Conservation (phyloP, 129 eudicot genomes). For the Calendula officinalis region DNA sequence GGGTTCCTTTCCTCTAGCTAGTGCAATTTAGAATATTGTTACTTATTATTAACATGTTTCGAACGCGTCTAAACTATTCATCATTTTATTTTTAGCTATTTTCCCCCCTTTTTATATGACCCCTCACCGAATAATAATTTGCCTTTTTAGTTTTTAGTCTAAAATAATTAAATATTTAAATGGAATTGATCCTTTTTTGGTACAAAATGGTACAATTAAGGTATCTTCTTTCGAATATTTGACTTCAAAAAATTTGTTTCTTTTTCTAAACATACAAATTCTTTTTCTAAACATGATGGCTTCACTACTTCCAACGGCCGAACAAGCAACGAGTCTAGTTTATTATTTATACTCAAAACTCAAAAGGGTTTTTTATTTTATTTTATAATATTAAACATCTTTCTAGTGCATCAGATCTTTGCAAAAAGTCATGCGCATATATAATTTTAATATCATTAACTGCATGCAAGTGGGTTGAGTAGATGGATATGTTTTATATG, state of each 20-base stretch:
- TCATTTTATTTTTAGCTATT: too few relatives aligned
- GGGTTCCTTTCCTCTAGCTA: too few relatives aligned
- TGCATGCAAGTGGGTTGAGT: constrained; percentile 20
- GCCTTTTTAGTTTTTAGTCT: neutral
- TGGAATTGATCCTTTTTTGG: neutral
- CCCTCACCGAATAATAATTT: neutral
- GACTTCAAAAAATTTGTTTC: neutral
- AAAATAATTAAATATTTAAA: neutral
- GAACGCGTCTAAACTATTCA: too few relatives aligned
- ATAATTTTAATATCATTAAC: neutral
- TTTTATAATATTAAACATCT: neutral
- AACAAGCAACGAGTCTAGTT: too few relatives aligned
- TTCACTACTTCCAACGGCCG: neutral
- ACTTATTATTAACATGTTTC: too few relatives aligned
- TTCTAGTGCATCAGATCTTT: neutral
- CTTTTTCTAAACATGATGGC: neutral
- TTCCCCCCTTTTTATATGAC: neutral
- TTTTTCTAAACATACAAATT: neutral
- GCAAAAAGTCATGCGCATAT: neutral
- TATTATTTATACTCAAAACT: neutral
- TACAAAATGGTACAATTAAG: neutral
- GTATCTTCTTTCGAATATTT: too few relatives aligned
- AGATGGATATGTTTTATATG: constrained; percentile 3
- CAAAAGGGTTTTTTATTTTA: neutral
- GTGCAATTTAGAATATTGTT: too few relatives aligned